These are phyloP conservation scores for Elongisporangium prolatum DNA, from an alignment of 352 stramenopile genomes.

Conservation along the genomic window DNA sequence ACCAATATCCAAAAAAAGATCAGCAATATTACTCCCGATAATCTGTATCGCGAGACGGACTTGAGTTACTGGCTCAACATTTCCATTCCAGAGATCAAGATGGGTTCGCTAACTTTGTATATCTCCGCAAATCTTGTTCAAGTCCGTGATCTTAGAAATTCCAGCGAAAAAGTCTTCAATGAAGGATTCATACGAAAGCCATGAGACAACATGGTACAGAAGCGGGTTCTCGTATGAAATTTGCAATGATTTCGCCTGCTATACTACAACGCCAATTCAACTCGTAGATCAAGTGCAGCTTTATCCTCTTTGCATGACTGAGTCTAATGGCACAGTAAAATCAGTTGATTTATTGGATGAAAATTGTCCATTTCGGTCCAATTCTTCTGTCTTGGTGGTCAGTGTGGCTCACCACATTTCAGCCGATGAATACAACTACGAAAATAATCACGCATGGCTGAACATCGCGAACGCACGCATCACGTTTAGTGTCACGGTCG, in stretches of 20 bases:
- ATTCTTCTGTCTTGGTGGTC: background rate
- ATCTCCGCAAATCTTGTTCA: background rate
- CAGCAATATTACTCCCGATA: background rate
- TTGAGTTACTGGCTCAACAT: background rate
- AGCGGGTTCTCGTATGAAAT: background rate
- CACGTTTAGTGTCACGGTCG: background rate
- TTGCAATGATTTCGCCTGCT: background rate
- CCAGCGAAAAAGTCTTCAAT: background rate
- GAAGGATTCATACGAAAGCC: background rate
- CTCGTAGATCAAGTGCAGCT: background rate
- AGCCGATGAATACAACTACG: background rate
- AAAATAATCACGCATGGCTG: too few relatives aligned
- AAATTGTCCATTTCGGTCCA: background rate
- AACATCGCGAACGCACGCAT: background rate
- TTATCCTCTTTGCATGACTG: background rate
- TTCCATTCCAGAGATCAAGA: background rate
- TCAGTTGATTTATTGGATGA: background rate
- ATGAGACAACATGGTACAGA: background rate
- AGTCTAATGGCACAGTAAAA: background rate
- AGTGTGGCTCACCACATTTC: background rate
- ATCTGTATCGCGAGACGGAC: background rate
- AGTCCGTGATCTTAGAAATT: background rate
- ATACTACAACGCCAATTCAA: too few relatives aligned
- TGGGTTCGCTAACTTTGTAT: background rate
- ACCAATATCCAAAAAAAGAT: background rate